Percentiles rank a stretch among this genome's conserved stretches.
phyloP scores from a whole-genome alignment of 2,329 filamentous ascomycete genomes.

The Fusarium mundagurra region DNA sequence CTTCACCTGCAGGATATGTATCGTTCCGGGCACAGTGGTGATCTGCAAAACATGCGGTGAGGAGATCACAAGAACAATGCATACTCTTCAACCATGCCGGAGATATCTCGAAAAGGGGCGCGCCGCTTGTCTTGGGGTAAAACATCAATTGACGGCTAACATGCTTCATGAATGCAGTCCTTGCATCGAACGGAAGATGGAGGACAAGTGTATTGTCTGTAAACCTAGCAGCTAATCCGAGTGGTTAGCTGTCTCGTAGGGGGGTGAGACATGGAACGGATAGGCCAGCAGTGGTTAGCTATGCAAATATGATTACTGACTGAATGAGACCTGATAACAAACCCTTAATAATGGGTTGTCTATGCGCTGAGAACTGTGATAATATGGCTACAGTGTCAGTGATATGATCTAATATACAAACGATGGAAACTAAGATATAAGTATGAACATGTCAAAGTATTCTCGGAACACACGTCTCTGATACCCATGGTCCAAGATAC shows the following conservation, averaged over 20 bases:
- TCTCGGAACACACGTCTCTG: fast-evolving
- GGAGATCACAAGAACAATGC: not conserved
- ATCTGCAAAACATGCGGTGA: not conserved
- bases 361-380: fast-evolving
- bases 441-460: fast-evolving
- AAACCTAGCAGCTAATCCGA: fast-evolving
- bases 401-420: not conserved
- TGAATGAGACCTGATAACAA: not conserved
- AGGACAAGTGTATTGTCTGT: not conserved
- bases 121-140: not conserved
- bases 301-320: fast-evolving
- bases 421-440: not conserved
- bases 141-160: not conserved
- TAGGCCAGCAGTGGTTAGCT: not conserved
- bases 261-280: fast-evolving
- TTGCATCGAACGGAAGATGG: not conserved
- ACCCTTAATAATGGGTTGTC: fast-evolving
- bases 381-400: fast-evolving
- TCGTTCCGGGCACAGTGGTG: not conserved
- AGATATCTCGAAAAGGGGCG: not conserved
- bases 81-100: not conserved
- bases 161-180: fast-evolving
- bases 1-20: not conserved
- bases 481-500: fast-evolving
- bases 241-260: not conserved